Percentiles rank a stretch among this genome's conserved stretches.
phyloP scores from a whole-genome alignment of 345 rosid genomes.

The Eucalyptus melliodora region DNA sequence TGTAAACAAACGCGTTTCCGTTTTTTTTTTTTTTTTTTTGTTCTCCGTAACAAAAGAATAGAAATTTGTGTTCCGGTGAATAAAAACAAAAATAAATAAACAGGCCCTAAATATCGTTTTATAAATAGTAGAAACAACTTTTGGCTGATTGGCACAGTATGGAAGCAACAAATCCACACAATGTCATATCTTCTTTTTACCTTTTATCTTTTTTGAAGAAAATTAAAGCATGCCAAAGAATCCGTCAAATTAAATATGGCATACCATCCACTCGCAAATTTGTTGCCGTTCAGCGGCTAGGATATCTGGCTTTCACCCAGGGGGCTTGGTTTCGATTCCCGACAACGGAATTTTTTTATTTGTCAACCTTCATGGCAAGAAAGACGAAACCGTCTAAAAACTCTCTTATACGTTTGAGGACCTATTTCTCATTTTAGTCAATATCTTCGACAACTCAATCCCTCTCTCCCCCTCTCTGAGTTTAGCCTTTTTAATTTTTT shows the following conservation, averaged over 20 bases:
- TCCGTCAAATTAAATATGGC: accelerated
- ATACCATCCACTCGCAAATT: accelerated
- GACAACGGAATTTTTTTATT: slow-evolving; percentile 39
- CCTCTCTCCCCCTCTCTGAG: neutral
- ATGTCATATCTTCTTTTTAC: neutral
- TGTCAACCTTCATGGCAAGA: neutral
- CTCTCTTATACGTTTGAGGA: accelerated
- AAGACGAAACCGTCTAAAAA: neutral
- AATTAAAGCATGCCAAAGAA: too few species aligned
- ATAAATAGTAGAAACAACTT: neutral
- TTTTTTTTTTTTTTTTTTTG: too few species aligned
- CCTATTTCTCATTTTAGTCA: neutral
- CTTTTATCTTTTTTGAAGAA: neutral
- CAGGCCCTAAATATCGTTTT: too few species aligned
- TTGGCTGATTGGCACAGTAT: neutral
- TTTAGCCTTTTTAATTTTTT: neutral
- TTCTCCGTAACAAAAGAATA: too few species aligned
- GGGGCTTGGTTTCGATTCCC: slow-evolving; percentile 97
- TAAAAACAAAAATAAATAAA: too few species aligned
- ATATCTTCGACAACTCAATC: neutral
- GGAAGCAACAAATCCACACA: neutral
- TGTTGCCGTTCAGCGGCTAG: slow-evolving; percentile 94
- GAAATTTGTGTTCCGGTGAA: too few species aligned
- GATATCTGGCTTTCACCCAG: slow-evolving; percentile 96
- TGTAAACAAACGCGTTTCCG: too few species aligned